Percentiles rank a stretch among this genome's conserved stretches.
These are phyloP conservation scores for Trypanosoma rangeli DNA, from an alignment of 208 protist genomes.

Conservation along the genomic window DNA sequence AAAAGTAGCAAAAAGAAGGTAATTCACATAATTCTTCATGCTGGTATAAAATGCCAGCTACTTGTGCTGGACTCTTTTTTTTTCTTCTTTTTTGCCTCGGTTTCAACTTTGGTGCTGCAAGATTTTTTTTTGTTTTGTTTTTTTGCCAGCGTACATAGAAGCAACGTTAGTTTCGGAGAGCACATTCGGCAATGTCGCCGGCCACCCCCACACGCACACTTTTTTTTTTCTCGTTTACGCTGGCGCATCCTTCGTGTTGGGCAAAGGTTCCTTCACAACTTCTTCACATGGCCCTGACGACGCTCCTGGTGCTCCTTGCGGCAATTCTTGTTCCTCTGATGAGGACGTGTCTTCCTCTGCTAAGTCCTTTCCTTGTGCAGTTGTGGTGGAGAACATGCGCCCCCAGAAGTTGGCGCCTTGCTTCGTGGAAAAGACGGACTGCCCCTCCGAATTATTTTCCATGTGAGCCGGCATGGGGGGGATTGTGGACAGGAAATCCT, in stretches of 20 bases:
- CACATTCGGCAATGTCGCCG: no score
- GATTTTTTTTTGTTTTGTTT: no score
- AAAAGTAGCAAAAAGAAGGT: neutral
- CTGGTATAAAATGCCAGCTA: no score
- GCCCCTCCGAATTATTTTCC: neutral
- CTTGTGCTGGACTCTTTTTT: no score
- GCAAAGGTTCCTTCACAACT: neutral
- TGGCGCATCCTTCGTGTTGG: neutral
- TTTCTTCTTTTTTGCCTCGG: no score
- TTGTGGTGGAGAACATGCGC: slow-evolving; percentile 11
- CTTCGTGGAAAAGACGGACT: neutral
- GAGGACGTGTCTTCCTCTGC: neutral
- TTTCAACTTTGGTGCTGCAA: no score
- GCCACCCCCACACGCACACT: no score
- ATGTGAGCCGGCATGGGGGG: neutral
- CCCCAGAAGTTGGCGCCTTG: slow-evolving; percentile 3
- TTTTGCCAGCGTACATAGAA: no score
- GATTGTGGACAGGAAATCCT: neutral
- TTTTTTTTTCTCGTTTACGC: neutral
- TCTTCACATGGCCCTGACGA: neutral
- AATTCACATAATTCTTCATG: no score
- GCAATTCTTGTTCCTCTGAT: neutral
- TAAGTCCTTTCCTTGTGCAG: neutral
- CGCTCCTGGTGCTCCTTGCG: no score
- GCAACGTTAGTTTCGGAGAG: no score